A percentile compares a stretch with the other conserved stretches of the same genome.
Conservation (phyloP, 2,329 filamentous ascomycete species). For the Neofusicoccum parvum region DNA sequence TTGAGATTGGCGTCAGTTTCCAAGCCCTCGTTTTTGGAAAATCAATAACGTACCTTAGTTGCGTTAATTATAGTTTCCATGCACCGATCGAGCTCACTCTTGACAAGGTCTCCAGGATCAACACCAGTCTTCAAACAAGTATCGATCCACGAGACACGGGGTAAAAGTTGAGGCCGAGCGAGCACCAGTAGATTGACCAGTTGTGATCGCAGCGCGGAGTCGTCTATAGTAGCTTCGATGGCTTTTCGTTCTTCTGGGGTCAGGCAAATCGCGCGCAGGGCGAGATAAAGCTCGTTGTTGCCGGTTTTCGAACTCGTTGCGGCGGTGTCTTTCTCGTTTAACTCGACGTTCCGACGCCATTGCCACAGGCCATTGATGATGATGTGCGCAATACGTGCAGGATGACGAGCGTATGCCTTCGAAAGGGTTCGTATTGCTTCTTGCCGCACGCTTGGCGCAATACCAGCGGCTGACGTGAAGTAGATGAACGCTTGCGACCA, state of each 20-base stretch:
- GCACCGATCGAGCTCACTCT: conserved; percentile 63
- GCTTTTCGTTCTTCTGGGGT: conserved; percentile 53
- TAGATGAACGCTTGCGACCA: conserved; percentile 91
- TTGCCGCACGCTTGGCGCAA: conserved; percentile 65
- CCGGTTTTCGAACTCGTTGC: conserved; percentile 67
- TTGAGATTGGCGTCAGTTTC: conserved; percentile 25
- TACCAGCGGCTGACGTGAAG: conserved; percentile 64
- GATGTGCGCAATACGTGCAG: conserved; percentile 61
- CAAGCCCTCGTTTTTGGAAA: conserved; percentile 22
- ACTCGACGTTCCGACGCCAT: conserved; percentile 70
- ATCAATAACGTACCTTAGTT: conserved; percentile 54
- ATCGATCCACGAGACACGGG: conserved; percentile 84
- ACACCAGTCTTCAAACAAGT: conserved; percentile 76
- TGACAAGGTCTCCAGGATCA: conserved; percentile 79
- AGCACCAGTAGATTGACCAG: conserved; percentile 78
- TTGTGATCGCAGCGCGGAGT: conserved; percentile 64
- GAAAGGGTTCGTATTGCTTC: conserved; percentile 65
- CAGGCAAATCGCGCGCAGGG: conserved; percentile 65
- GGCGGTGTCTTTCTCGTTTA: conserved; percentile 76
- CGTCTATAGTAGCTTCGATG: conserved; percentile 47
- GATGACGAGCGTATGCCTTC: conserved; percentile 62
- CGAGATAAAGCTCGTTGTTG: conserved; percentile 63
- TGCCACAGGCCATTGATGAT: conserved; percentile 77
- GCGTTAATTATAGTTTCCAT: conserved; percentile 66
- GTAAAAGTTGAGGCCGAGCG: conserved; percentile 75